Evolutionary conservation across 305 asterid species (phyloP).

Genomic region (Fraxinus nigra): DNA sequence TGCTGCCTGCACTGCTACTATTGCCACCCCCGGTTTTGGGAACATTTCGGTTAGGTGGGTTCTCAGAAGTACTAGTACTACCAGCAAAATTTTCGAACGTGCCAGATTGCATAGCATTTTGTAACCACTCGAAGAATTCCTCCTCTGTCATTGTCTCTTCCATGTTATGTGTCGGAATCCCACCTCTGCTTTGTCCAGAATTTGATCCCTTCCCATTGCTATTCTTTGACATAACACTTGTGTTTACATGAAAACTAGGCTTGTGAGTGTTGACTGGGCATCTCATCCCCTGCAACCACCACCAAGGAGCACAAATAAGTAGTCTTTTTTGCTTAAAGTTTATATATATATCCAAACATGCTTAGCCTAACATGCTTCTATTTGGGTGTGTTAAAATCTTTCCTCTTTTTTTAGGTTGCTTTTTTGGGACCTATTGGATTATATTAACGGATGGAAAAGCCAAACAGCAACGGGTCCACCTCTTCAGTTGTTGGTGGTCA

Average conservation of each 20-base stretch:
- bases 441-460: neutral
- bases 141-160: slow-evolving; percentile 85
- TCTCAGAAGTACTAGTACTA: slow-evolving; percentile 43
- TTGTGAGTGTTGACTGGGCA: slow-evolving; percentile 82
- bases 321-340: neutral
- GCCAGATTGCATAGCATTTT: slow-evolving; percentile 70
- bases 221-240: slow-evolving; percentile 60
- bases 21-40: slow-evolving; percentile 40
- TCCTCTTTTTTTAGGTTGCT: neutral
- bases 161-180: slow-evolving; percentile 50
- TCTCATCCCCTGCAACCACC: slow-evolving; percentile 70
- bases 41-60: slow-evolving; percentile 37
- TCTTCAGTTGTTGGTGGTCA: neutral
- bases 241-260: slow-evolving; percentile 88
- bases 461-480: neutral
- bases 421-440: neutral
- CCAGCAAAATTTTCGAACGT: slow-evolving; percentile 48
- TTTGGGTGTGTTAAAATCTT: neutral
- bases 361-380: neutral
- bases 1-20: slow-evolving; percentile 34
- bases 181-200: slow-evolving; percentile 57
- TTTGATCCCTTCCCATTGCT: slow-evolving; percentile 46
- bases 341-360: neutral
- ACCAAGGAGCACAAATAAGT: slow-evolving; percentile 1
- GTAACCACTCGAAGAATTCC: slow-evolving; percentile 83